A percentile compares a stretch with the other conserved stretches of the same genome.
These are phyloP conservation scores for Decorospora gaudefroyi DNA, from an alignment of 2,329 filamentous ascomycete genomes.

Conservation along the genomic window DNA sequence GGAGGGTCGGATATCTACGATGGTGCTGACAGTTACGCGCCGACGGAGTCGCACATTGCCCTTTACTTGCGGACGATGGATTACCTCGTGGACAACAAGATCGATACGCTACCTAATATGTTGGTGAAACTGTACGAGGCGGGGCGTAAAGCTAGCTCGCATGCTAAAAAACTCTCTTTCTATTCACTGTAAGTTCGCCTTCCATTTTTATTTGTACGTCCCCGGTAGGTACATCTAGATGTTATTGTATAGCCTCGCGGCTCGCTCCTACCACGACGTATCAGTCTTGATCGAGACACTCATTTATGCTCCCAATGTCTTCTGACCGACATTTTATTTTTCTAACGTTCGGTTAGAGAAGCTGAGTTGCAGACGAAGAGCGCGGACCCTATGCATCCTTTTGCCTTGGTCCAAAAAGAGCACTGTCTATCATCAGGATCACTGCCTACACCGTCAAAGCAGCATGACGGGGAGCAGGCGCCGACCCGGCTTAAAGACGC, in stretches of 20 bases:
- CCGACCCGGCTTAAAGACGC: slow-evolving; percentile 3
- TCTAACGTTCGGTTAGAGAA: neutral
- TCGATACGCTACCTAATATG: slow-evolving; percentile 12
- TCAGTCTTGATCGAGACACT: too few relatives aligned
- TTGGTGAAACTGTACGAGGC: slow-evolving; percentile 10
- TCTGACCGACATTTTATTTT: slow-evolving; percentile 1
- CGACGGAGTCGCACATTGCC: too few relatives aligned
- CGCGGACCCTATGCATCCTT: slow-evolving; percentile 25
- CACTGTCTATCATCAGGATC: too few relatives aligned
- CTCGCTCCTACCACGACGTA: too few relatives aligned
- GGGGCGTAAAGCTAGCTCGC: neutral
- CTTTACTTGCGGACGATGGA: too few relatives aligned
- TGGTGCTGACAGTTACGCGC: too few relatives aligned
- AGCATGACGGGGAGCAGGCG: neutral
- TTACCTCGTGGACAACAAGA: too few relatives aligned
- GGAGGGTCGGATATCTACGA: neutral
- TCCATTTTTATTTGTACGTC: too few relatives aligned
- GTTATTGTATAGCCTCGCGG: too few relatives aligned
- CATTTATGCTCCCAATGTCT: too few relatives aligned
- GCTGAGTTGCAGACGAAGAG: slow-evolving; percentile 23
- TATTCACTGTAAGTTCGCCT: neutral
- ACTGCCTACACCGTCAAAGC: too few relatives aligned
- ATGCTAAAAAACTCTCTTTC: neutral
- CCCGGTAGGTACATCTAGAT: too few relatives aligned
- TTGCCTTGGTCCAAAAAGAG: slow-evolving; percentile 26